Conservation (phyloP, 306 rosid genomes). For the Pterocarpus santalinus region DNA sequence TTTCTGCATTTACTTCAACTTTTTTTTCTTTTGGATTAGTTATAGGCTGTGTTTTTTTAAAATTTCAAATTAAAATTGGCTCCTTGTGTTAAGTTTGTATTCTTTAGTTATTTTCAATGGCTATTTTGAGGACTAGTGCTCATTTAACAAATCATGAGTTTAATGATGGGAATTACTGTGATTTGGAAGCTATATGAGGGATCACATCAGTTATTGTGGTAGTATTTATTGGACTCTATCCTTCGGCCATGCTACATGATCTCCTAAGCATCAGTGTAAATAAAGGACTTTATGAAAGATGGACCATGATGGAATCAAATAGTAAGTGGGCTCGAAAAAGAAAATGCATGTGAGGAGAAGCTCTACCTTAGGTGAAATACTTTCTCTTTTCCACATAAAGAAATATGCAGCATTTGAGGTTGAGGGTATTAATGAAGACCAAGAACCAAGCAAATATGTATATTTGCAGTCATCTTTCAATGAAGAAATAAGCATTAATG, state of each 20-base stretch:
- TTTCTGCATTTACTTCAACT: too few species aligned
- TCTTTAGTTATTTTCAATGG: too few species aligned
- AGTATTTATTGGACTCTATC: conserved; percentile 82
- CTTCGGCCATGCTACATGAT: conserved; percentile 73
- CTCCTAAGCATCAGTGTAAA: conserved; percentile 90
- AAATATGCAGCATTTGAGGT: too few species aligned
- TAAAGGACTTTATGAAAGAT: conserved; percentile 46
- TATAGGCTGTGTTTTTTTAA: too few species aligned
- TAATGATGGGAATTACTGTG: conserved; percentile 67
- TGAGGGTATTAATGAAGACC: conserved; percentile 59
- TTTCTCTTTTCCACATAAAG: too few species aligned
- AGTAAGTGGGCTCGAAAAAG: conserved; percentile 19
- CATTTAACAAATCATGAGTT: too few species aligned
- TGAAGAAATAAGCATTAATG: conserved; percentile 41
- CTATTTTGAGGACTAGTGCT: too few species aligned
- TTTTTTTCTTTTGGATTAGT: too few species aligned
- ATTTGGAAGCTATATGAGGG: conserved; percentile 74
- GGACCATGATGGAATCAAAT: too few species aligned
- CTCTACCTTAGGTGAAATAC: too few species aligned
- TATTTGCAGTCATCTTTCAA: conserved; percentile 57
- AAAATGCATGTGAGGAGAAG: conserved; percentile 45
- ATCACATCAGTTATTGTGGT: conserved; percentile 62
- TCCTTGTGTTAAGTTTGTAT: too few species aligned
- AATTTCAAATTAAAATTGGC: too few species aligned
- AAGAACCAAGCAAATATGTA: conserved; percentile 54